Base-by-base conservation (phyloP, 768 basidiomycete species). In the Piloderma croceum region DNA sequence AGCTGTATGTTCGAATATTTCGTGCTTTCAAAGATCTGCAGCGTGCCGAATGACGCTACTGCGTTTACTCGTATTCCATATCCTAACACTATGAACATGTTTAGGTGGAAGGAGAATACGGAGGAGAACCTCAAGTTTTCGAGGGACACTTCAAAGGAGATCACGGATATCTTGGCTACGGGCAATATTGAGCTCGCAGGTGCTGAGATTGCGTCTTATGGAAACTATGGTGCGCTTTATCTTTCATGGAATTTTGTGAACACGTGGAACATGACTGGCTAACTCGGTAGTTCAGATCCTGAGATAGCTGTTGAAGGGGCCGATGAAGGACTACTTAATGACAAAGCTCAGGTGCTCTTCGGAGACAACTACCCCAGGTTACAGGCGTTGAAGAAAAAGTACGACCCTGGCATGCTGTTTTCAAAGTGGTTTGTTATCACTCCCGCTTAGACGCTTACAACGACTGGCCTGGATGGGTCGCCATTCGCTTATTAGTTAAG, bases 151-250 rank as follows among this genome's bases (percentile, higher is more conserved):
- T 53, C 60, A 1, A 43, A 56, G 37, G 64, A 67, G 37, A 31
- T 71, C 13, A 45, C 54, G 7, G 47, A 45, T 17, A 56, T 64
- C 19, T 41, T 71, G 13, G 44, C 47, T 7, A 52, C 42, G 15
- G 63, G 53, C 9, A 59, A 64, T 38, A 31, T 52, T 13, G 57
- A 52, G 11, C 24, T 66, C 42, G 54, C 56, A 17, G 47, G 51
- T 29, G 34, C 54, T 7, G 51, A 59, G 32, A 57, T 51, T 12
- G 25, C 60, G 22, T 69, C 65, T 6, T 74, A 74, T 42, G 63
- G 61, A 13, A 77, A 77, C 48, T 74, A 73, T 46, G 68, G 74
- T 70, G 39, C 24, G 58, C 48, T 35, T n/a, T n/a, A n/a, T n/a
- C n/a, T n/a, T n/a, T n/a, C n/a, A n/a, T n/a, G n/a, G n/a, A n/a